phyloP scores from a whole-genome alignment of 345 rosid species.

The Eucalyptus sp. region DNA sequence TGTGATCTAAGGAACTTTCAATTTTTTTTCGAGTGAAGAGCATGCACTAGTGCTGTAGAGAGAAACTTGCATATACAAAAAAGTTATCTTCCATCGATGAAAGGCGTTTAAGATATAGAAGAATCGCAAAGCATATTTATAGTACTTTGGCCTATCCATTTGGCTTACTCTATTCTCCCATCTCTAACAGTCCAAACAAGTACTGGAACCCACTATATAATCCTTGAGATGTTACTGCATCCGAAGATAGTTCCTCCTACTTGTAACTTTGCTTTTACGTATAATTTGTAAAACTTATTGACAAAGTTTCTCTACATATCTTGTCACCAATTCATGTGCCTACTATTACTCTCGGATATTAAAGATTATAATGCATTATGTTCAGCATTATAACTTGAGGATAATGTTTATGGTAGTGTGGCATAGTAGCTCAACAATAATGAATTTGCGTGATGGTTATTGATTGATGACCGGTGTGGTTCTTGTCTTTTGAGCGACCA shows the following conservation, averaged over 20 bases:
- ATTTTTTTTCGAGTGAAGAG: too few relatives aligned
- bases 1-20: too few relatives aligned
- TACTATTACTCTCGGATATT: background rate
- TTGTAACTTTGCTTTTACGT: background rate
- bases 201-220: background rate
- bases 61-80: too few relatives aligned
- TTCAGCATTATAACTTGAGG: background rate
- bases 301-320: background rate
- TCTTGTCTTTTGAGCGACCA: background rate
- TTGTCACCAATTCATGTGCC: background rate
- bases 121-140: too few relatives aligned
- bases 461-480: background rate
- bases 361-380: background rate
- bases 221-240: background rate
- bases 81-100: too few relatives aligned
- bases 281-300: background rate
- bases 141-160: too few relatives aligned
- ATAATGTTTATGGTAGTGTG: background rate
- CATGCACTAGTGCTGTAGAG: too few relatives aligned
- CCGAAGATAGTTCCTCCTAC: too few relatives aligned
- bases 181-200: too few relatives aligned
- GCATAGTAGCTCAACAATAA: background rate
- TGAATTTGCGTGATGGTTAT: background rate
- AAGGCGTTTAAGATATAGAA: too few relatives aligned
- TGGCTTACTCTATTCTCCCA: too few relatives aligned